Conservation (phyloP, 345 rosid species). For the Rhodamnia rubescens region DNA sequence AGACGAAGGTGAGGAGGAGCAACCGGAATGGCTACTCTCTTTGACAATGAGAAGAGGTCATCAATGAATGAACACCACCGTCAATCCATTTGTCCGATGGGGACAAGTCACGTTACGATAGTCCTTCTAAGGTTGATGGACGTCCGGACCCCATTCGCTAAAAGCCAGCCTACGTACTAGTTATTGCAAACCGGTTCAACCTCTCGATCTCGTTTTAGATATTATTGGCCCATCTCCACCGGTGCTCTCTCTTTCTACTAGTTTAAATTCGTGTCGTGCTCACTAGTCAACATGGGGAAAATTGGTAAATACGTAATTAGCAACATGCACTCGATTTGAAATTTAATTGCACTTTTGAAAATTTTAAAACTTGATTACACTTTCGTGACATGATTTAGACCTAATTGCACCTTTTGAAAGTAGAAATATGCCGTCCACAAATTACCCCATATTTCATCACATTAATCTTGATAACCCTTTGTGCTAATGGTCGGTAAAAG, state of each 20-base stretch:
- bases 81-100: background rate
- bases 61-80: background rate
- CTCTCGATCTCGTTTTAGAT: background rate
- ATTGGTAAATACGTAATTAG: background rate
- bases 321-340: background rate
- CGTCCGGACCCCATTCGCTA: background rate
- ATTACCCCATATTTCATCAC: background rate
- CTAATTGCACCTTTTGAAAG: too few relatives aligned
- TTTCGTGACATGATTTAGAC: too few relatives aligned
- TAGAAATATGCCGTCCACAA: too few relatives aligned
- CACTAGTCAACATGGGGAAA: background rate
- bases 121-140: background rate
- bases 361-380: too few relatives aligned
- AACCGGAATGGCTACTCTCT: background rate
- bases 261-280: background rate
- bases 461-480: background rate
- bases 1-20: background rate
- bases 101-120: background rate
- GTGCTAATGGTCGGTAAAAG: background rate
- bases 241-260: background rate
- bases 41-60: background rate
- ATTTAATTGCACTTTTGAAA: too few relatives aligned
- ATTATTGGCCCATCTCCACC: background rate
- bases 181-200: background rate
- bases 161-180: too few relatives aligned